Conservation (phyloP, 2,329 filamentous ascomycete genomes). For the Trichoderma semiorbis region DNA sequence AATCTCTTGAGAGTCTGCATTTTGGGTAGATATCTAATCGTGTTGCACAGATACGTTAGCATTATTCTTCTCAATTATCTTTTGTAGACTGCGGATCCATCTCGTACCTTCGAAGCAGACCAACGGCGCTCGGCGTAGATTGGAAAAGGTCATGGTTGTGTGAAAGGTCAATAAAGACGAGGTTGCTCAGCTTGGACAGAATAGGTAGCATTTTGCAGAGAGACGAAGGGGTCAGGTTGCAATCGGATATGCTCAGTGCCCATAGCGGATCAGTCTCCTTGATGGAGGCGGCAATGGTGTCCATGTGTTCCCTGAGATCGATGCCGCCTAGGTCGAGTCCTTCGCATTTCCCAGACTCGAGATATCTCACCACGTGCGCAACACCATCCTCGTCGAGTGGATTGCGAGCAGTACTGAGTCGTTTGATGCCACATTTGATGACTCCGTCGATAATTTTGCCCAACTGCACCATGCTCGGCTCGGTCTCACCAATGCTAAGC, state of each 20-base stretch:
- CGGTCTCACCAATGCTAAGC: slow-evolving; percentile 77
- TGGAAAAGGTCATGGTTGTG: slow-evolving; percentile 82
- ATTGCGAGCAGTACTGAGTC: slow-evolving; percentile 82
- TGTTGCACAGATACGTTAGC: neutral
- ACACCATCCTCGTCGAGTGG: slow-evolving; percentile 70
- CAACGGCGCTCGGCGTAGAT: slow-evolving; percentile 67
- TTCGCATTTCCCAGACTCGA: slow-evolving; percentile 74
- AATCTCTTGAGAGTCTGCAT: slow-evolving; percentile 75
- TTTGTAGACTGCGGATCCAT: neutral
- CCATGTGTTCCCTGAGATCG: slow-evolving; percentile 57
- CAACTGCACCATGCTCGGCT: slow-evolving; percentile 67
- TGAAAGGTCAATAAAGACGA: slow-evolving; percentile 88
- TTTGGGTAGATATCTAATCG: slow-evolving; percentile 67
- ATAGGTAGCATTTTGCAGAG: slow-evolving; percentile 73
- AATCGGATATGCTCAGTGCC: slow-evolving; percentile 82
- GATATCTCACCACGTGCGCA: slow-evolving; percentile 70
- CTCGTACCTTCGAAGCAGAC: slow-evolving; percentile 67
- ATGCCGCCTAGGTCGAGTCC: slow-evolving; percentile 89
- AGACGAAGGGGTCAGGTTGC: slow-evolving; percentile 70
- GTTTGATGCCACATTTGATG: slow-evolving; percentile 70
- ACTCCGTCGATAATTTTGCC: slow-evolving; percentile 76
- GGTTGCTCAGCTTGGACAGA: slow-evolving; percentile 64
- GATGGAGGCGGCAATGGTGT: slow-evolving; percentile 51
- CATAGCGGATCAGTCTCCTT: slow-evolving; percentile 59
- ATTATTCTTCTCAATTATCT: neutral